These are phyloP conservation scores for Styphnolobium japonicum DNA, from an alignment of 306 rosid genomes.

Conservation along the genomic window DNA sequence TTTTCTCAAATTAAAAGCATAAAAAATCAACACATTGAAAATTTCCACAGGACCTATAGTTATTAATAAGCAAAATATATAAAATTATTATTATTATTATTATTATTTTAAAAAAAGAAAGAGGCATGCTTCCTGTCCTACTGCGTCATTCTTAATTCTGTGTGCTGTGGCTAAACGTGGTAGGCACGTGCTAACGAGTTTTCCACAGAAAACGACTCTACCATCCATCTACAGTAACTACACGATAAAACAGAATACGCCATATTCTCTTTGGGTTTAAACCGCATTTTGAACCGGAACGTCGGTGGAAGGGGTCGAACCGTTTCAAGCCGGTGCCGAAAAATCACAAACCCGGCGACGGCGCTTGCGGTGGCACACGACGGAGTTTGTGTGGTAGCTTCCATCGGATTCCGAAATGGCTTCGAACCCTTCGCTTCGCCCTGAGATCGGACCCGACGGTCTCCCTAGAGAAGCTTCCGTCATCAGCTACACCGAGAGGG, in stretches of 20 bases:
- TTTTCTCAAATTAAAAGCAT: too few species aligned
- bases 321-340: neutral
- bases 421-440: conserved; percentile 54
- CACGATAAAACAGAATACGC: neutral
- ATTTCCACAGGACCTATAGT: too few species aligned
- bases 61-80: too few species aligned
- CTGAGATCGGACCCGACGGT: conserved; percentile 94
- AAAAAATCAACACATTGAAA: too few species aligned
- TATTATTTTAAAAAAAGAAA: neutral
- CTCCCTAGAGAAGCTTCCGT: conserved; percentile 72
- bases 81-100: too few species aligned
- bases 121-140: neutral
- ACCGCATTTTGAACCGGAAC: conserved; percentile 21
- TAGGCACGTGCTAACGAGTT: conserved; percentile 3
- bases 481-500: conserved; percentile 89
- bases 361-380: conserved; percentile 3
- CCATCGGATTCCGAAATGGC: conserved; percentile 47
- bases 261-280: conserved; percentile 14
- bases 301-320: conserved; percentile 25
- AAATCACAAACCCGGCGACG: neutral
- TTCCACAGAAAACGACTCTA: neutral
- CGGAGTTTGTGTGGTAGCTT: neutral
- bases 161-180: neutral
- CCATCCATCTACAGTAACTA: neutral
- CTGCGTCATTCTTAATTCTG: neutral